Evolutionary conservation across 225 moss, liverwort and hornwort species (phyloP), one percentile per base, ranked within the genome.

Genomic region (Straminergon stramineum): DNA sequence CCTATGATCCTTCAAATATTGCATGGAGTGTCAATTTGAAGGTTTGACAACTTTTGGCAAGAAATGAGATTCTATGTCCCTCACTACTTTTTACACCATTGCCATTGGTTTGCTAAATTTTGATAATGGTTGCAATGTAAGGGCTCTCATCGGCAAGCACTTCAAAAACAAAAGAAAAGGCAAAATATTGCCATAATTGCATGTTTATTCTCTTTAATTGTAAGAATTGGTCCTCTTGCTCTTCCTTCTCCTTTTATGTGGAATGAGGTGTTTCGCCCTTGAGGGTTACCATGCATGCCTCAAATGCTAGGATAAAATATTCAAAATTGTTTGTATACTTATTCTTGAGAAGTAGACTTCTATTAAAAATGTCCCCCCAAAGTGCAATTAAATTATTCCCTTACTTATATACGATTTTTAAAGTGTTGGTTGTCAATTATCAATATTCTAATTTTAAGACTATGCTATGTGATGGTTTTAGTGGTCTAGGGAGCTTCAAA

Each of bases 101-200:
- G 0, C 3, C 15, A 8, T 0, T 0, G 1, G 21, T 14, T 8
- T 0, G 0, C 8, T 39, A 24, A 39, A 15, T 24, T 70, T 0
- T 70, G 2, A 70, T 20, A 13, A 68, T n/a, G 24, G 1, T 0
- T 0, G 3, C 2, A 1, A 2, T 41, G 26, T 70, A 5, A 14
- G 4, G 15, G 2, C n/a, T 70, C 5, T 70, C 39, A 15, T 8
- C 26, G 5, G 26, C 6, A 1, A 67, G 10, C 6, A 5, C 10
- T 37, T n/a, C 22, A 22, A 13, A 12, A 69, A 3, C 6, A 69
- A 70, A 70, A 39, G 14, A 70, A 0, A 13, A 70, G 5, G 8
- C 24, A 70, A 24, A 15, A 70, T 5, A 39, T 24, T 70, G 14
- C 26, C 7, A 39, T 70, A 15, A 24, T 70, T 70, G 1, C 3